Percentiles rank a stretch among this genome's conserved stretches.
Evolutionary conservation across 2,329 filamentous ascomycete species (phyloP).

Genomic region (Fusarium irregulare): DNA sequence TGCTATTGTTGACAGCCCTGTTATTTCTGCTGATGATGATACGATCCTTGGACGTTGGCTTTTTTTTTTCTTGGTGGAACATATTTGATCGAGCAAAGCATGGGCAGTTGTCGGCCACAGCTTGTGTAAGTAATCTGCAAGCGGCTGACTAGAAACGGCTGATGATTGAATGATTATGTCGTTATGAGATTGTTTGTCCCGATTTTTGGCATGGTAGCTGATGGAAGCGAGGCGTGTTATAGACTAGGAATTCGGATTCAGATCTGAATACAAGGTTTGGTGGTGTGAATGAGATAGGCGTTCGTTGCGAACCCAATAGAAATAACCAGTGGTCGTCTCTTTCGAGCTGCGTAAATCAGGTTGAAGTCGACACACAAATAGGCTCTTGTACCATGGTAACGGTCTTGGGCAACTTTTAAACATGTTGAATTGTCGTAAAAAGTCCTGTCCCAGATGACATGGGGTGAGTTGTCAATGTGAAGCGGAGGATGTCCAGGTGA

Average conservation of each 20-base stretch:
- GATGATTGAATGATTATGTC: constrained; percentile 49
- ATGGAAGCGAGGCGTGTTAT: constrained; percentile 23
- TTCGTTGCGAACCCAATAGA: constrained; percentile 11
- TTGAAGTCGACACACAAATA: neutral
- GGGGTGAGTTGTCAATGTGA: constrained; percentile 35
- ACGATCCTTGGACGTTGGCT: constrained; percentile 37
- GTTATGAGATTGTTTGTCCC: constrained; percentile 42
- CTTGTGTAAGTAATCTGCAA: constrained; percentile 45
- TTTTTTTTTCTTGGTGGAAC: constrained; percentile 40
- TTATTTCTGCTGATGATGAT: constrained; percentile 36
- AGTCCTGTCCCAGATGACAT: constrained; percentile 29
- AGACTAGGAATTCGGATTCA: constrained; percentile 29
- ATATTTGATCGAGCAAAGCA: constrained; percentile 45
- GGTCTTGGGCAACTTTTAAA: neutral
- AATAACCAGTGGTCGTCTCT: neutral
- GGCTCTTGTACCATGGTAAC: neutral
- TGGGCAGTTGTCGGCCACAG: constrained; percentile 37
- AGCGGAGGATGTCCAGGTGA: constrained; percentile 36
- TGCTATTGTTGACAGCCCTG: constrained; percentile 20
- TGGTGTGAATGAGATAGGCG: constrained; percentile 3
- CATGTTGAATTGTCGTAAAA: neutral
- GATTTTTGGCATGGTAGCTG: constrained; percentile 20
- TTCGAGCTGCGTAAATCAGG: neutral
- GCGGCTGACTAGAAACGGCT: constrained; percentile 45
- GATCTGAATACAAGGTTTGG: neutral